Percentiles rank a stretch among this genome's conserved stretches.
Conservation (phyloP, 1,284 basidiomycete species). For the Leccinum subfulvum region DNA sequence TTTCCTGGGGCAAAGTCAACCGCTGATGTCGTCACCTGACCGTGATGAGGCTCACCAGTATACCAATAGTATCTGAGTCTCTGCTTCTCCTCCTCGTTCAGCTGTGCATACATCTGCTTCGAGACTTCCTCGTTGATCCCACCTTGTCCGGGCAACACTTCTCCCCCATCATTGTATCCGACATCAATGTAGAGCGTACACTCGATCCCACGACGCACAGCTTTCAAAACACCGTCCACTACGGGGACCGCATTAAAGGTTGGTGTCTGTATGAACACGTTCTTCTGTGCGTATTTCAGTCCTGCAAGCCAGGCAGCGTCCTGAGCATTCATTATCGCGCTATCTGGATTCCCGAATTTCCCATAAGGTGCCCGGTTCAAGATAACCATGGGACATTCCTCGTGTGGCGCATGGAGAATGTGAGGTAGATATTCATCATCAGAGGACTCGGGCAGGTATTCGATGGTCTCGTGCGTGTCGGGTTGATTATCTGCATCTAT, state of each 20-base stretch:
- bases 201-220: constrained; percentile 66
- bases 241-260: constrained; percentile 75
- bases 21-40: background rate
- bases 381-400: constrained; percentile 72
- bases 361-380: constrained; percentile 71
- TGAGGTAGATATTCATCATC: constrained; percentile 40
- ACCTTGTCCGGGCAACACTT: constrained; percentile 75
- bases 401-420: constrained; percentile 55
- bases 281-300: constrained; percentile 63
- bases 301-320: constrained; percentile 77
- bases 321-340: constrained; percentile 62
- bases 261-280: constrained; percentile 78
- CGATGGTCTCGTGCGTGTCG: constrained; percentile 32
- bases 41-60: constrained; percentile 33
- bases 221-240: constrained; percentile 62
- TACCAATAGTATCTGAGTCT: constrained; percentile 71
- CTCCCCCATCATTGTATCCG: constrained; percentile 72
- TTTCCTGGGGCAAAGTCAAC: constrained; percentile 42
- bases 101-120: constrained; percentile 57
- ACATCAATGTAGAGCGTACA: constrained; percentile 65
- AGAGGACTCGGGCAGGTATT: constrained; percentile 26
- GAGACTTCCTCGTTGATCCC: constrained; percentile 80
- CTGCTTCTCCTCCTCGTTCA: constrained; percentile 51
- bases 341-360: constrained; percentile 32
- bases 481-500: constrained; percentile 38